phyloP scores from a whole-genome alignment of 1,139 yeast genomes.

The Saccharomycopsis hybrid region DNA sequence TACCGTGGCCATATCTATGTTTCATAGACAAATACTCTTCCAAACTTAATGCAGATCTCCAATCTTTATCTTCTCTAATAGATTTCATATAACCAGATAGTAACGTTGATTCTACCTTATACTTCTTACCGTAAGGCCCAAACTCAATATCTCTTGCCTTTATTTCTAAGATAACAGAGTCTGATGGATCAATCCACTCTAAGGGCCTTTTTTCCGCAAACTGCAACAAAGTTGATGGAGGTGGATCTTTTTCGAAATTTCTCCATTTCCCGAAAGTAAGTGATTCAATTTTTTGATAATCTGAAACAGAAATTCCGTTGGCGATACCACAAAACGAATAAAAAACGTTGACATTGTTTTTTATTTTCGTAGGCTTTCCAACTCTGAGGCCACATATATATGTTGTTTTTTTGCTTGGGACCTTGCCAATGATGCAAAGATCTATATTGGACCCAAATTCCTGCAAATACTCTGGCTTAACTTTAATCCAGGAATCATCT shows the following conservation, averaged over 20 bases:
- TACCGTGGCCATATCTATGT: no score
- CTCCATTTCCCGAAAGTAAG: conserved; percentile 60
- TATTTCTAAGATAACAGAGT: conserved; percentile 76
- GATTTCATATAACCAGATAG: conserved; percentile 69
- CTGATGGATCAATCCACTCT: conserved; percentile 72
- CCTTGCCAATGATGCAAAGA: conserved; percentile 69
- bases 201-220: conserved; percentile 63
- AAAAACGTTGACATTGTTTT: conserved; percentile 29
- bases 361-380: conserved; percentile 28
- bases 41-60: conserved; percentile 50
- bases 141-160: conserved; percentile 72
- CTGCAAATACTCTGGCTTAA: conserved; percentile 85
- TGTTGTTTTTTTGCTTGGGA: conserved; percentile 66
- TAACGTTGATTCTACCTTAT: conserved; percentile 63
- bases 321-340: conserved; percentile 75
- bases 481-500: conserved; percentile 67
- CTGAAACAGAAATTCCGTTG: conserved; percentile 69
- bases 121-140: conserved; percentile 37
- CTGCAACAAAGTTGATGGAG: conserved; percentile 35
- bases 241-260: conserved; percentile 32
- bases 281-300: conserved; percentile 52
- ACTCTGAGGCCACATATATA: conserved; percentile 65
- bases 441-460: conserved; percentile 87
- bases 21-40: conserved; percentile 44
- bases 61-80: conserved; percentile 63